Evolutionary conservation across 1,284 basidiomycete genomes (phyloP).

Genomic region (Ustilago bromivora): DNA sequence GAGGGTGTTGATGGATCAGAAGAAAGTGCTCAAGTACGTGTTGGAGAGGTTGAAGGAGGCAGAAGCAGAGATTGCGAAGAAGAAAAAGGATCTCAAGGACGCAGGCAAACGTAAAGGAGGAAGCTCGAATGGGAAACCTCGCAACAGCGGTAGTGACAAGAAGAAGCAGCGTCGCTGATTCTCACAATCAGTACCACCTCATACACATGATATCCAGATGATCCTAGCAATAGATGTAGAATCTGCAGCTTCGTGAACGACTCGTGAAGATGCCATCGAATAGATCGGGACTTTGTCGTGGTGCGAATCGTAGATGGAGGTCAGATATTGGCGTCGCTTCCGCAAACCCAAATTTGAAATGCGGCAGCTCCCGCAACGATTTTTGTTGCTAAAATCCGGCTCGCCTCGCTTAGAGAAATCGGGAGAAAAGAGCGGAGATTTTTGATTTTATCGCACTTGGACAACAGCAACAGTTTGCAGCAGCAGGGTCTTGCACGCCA

Average conservation of each 20-base stretch:
- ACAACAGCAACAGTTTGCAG: background rate
- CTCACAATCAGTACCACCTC: too few relatives aligned
- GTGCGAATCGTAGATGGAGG: background rate
- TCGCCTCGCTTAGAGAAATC: constrained; percentile 1
- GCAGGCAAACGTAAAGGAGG: constrained; percentile 25
- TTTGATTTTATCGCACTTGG: background rate
- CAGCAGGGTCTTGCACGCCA: background rate
- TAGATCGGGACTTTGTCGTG: background rate
- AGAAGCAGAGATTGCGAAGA: constrained; percentile 21
- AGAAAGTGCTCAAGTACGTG: constrained; percentile 48
- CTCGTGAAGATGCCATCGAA: background rate
- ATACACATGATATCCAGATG: too few relatives aligned
- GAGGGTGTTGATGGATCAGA: constrained; percentile 73
- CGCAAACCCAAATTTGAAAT: background rate
- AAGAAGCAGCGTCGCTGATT: constrained; percentile 37
- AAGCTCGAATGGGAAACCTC: constrained; percentile 8
- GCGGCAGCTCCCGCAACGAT: constrained; percentile 25
- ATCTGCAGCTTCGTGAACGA: background rate
- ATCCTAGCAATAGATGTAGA: too few relatives aligned
- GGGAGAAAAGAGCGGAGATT: constrained; percentile 4
- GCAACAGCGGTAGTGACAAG: constrained; percentile 9
- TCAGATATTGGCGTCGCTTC: background rate
- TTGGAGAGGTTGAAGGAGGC: constrained; percentile 32
- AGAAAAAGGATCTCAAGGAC: constrained; percentile 22
- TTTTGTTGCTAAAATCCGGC: background rate